A percentile compares a stretch with the other conserved stretches of the same genome.
Evolutionary conservation across 2,329 filamentous ascomycete genomes (phyloP).

Genomic region (Akanthomyces lecanii): DNA sequence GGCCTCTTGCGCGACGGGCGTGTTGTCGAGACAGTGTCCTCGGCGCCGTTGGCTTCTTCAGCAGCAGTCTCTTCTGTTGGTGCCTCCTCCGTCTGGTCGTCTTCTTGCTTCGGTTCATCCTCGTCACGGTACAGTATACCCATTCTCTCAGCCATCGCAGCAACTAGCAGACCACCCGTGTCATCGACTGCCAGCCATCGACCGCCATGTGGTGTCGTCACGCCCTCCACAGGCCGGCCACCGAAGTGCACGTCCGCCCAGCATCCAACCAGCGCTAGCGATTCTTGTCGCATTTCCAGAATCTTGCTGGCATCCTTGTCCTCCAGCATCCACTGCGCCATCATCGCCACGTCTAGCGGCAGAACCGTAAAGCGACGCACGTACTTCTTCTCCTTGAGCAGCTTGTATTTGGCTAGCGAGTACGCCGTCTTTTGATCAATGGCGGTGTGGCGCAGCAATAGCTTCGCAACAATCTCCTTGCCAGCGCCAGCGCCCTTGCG

Average conservation of each 20-base stretch:
- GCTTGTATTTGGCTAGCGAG: conserved; percentile 90
- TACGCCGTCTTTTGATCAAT: conserved; percentile 94
- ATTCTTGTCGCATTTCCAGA: conserved; percentile 82
- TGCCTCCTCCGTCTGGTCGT: conserved; percentile 13
- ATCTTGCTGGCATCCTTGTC: conserved; percentile 78
- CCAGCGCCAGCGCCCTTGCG: conserved; percentile 73
- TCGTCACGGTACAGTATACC: conserved; percentile 61
- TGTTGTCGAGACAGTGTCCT: not conserved
- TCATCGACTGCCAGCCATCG: conserved; percentile 84
- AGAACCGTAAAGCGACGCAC: conserved; percentile 80
- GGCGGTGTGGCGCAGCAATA: conserved; percentile 82
- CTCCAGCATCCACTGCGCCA: conserved; percentile 72
- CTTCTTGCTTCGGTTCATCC: conserved; percentile 21
- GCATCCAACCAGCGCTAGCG: conserved; percentile 73
- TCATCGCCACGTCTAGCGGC: conserved; percentile 72
- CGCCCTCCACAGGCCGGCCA: conserved; percentile 26
- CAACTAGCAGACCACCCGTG: conserved; percentile 75
- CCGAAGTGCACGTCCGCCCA: conserved; percentile 84
- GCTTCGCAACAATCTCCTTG: conserved; percentile 86
- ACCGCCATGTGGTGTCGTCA: conserved; percentile 31
- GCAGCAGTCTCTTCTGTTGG: not conserved
- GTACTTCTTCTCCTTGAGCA: conserved; percentile 92
- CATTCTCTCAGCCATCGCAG: conserved; percentile 84
- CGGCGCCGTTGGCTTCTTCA: conserved; percentile 17
- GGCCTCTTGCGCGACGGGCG: conserved; percentile 25